Conservation (phyloP, 2,329 filamentous ascomycete species). For the Penicillium aurantiogriseum region DNA sequence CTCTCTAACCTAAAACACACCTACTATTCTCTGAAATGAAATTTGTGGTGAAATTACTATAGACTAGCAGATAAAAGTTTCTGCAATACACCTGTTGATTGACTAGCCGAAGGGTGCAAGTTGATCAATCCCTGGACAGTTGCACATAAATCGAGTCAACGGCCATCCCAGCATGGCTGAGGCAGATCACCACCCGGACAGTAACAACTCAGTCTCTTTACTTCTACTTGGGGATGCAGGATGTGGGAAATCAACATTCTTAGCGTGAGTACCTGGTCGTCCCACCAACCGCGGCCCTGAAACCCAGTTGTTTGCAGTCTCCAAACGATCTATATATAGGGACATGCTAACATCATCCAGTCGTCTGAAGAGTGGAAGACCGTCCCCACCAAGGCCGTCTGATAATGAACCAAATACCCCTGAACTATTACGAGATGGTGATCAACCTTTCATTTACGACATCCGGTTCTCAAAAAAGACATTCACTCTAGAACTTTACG, state of each 20-base stretch:
- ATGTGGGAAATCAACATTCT: slow-evolving; percentile 62
- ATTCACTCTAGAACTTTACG: slow-evolving; percentile 56
- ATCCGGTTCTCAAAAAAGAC: slow-evolving; percentile 56
- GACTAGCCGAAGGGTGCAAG: neutral
- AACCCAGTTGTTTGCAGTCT: neutral
- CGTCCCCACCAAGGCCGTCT: slow-evolving; percentile 9
- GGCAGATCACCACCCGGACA: neutral
- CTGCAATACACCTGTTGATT: neutral
- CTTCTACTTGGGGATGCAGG: slow-evolving; percentile 59
- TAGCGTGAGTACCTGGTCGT: slow-evolving; percentile 53
- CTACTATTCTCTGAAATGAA: neutral
- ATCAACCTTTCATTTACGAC: slow-evolving; percentile 61
- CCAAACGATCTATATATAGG: neutral
- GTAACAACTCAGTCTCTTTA: slow-evolving; percentile 37
- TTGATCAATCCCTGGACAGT: neutral
- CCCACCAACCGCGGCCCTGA: no score
- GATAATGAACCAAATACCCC: slow-evolving; percentile 36
- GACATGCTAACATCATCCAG: slow-evolving; percentile 7
- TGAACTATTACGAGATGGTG: slow-evolving; percentile 51
- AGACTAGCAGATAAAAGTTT: neutral
- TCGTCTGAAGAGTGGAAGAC: slow-evolving; percentile 23
- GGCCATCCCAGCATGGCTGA: slow-evolving; percentile 8
- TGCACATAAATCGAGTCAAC: neutral
- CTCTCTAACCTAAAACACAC: neutral
- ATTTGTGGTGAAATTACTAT: neutral